Conservation (phyloP, 306 rosid genomes). For the Cucurbita maxima region DNA sequence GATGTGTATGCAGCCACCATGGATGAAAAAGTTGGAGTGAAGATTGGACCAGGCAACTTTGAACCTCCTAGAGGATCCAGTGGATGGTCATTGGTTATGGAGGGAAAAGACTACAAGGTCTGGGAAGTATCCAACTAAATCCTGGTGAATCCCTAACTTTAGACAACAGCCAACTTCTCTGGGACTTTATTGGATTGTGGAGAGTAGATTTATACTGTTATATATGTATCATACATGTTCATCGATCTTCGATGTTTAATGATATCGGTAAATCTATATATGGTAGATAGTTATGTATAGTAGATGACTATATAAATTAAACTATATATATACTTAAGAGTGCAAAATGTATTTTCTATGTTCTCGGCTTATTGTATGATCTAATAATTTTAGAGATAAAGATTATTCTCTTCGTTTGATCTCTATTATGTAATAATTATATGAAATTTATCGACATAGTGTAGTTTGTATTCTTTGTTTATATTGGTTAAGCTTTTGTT, state of each 20-base stretch:
- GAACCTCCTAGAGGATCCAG: slow-evolving; percentile 52
- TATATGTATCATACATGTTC: not conserved
- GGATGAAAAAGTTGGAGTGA: slow-evolving; percentile 56
- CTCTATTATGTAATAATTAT: not conserved
- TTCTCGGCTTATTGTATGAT: too few relatives aligned
- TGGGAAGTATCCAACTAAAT: slow-evolving; percentile 50
- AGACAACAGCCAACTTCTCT: not conserved
- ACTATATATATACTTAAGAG: too few relatives aligned
- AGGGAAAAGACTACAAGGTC: slow-evolving; percentile 74
- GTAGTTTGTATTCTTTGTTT: not conserved
- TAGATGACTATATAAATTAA: too few relatives aligned
- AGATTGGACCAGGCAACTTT: slow-evolving; percentile 87
- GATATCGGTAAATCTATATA: too few relatives aligned
- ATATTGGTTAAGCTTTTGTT: too few relatives aligned
- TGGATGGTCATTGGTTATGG: slow-evolving; percentile 38
- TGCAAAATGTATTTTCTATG: too few relatives aligned
- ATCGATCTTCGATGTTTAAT: too few relatives aligned
- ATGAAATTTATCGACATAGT: not conserved
- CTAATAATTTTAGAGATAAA: too few relatives aligned
- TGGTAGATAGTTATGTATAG: too few relatives aligned
- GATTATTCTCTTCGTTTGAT: not conserved
- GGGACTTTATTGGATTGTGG: not conserved
- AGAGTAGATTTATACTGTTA: not conserved
- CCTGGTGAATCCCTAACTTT: not conserved
- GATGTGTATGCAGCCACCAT: slow-evolving; percentile 82